Percentiles rank a stretch among this genome's conserved stretches.
Evolutionary conservation across 164 flowering plant species (phyloP).

Genomic region (Nymphaea colorata): DNA sequence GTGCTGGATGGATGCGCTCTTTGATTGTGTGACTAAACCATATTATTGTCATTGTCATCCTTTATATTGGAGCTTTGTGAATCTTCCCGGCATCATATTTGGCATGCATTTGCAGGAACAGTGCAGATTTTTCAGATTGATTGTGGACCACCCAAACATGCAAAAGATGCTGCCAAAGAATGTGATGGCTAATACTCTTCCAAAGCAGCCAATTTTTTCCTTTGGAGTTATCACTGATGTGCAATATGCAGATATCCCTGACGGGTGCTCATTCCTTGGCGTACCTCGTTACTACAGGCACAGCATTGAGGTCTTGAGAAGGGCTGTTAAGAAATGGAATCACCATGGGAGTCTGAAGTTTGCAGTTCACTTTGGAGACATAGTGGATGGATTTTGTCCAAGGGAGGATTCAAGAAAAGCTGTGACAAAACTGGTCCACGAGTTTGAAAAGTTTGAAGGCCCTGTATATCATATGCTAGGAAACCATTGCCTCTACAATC

Average conservation of each 20-base stretch:
- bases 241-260: constrained; percentile 90
- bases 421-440: constrained; percentile 42
- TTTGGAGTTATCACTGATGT: constrained; percentile 88
- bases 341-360: constrained; percentile 35
- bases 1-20: too few species aligned
- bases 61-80: too few species aligned
- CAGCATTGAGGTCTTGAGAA: constrained; percentile 67
- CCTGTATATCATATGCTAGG: constrained; percentile 83
- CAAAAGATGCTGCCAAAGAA: constrained; percentile 30
- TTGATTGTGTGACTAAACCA: too few species aligned
- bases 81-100: too few species aligned
- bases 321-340: constrained; percentile 80
- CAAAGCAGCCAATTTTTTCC: constrained; percentile 62
- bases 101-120: background rate
- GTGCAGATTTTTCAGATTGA: background rate
- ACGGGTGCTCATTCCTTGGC: constrained; percentile 77
- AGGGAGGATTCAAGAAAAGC: constrained; percentile 51
- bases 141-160: background rate
- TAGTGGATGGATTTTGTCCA: constrained; percentile 89
- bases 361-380: constrained; percentile 77
- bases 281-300: constrained; percentile 79
- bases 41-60: too few species aligned
- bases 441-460: constrained; percentile 58
- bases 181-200: constrained; percentile 23
- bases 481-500: constrained; percentile 97